These are phyloP conservation scores for Physcomitrellopsis africana DNA, from an alignment of 225 moss, liverwort and hornwort genomes.

Conservation along the genomic window DNA sequence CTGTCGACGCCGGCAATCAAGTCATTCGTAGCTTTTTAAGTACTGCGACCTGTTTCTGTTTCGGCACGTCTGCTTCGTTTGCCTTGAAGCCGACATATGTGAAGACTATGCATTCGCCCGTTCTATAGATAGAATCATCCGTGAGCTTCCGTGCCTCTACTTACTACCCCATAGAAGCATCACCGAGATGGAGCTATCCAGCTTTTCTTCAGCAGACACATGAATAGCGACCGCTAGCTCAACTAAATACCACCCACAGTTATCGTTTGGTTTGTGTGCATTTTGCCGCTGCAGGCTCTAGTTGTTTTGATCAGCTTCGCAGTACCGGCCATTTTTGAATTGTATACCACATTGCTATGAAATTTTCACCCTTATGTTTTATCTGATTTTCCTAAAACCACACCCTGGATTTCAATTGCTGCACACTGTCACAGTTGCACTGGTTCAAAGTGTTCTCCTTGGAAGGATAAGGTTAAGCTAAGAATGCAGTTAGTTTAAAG, in stretches of 20 bases:
- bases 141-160: constrained; percentile 26
- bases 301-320: neutral
- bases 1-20: too few relatives aligned
- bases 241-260: neutral
- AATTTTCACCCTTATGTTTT: neutral
- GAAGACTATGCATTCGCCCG: too few relatives aligned
- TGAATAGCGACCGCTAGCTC: constrained; percentile 4
- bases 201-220: neutral
- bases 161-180: constrained; percentile 21
- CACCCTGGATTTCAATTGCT: neutral
- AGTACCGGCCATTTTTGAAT: constrained; percentile 8
- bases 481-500: too few relatives aligned
- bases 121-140: constrained; percentile 27
- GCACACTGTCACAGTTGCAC: too few relatives aligned
- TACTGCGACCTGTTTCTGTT: neutral
- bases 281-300: neutral
- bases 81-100: neutral
- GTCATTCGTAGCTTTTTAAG: too few relatives aligned
- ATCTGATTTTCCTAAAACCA: too few relatives aligned
- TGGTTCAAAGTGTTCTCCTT: too few relatives aligned
- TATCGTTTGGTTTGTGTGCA: neutral
- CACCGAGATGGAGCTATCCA: constrained; percentile 41
- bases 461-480: too few relatives aligned
- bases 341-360: neutral
- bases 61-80: neutral